Evolutionary conservation across 2,329 filamentous ascomycete species (phyloP).

Genomic region (Cytospora chrysosperma): DNA sequence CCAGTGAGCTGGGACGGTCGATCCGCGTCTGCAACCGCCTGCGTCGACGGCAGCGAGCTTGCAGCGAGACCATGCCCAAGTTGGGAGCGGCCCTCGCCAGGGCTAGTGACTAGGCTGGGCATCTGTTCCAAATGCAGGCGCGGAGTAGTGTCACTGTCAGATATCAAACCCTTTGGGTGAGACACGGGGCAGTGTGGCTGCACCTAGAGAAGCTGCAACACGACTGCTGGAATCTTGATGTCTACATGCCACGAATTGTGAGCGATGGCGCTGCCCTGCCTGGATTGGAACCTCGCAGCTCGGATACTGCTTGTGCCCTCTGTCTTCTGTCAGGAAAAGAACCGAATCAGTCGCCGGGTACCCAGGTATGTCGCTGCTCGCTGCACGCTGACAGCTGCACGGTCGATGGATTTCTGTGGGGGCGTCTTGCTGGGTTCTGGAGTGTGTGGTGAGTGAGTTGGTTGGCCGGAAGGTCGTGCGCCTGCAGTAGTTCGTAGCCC

Average conservation of each 20-base stretch:
- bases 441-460: not conserved
- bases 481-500: slow-evolving; percentile 16
- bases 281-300: not conserved
- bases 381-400: not conserved
- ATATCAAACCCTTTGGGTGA: not conserved
- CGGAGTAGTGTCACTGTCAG: not conserved
- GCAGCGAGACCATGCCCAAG: not conserved
- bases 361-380: slow-evolving; percentile 1
- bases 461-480: slow-evolving; percentile 11
- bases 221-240: not conserved
- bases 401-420: slow-evolving; percentile 2
- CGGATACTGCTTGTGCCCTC: not conserved
- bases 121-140: not conserved
- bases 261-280: not conserved
- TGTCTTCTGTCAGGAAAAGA: not conserved
- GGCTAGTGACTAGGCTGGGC: slow-evolving; percentile 8
- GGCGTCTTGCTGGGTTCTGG: not conserved
- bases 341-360: not conserved
- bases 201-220: not conserved
- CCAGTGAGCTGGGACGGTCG: slow-evolving; percentile 11
- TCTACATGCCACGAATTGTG: not conserved
- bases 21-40: slow-evolving; percentile 1
- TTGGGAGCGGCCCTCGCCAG: not conserved
- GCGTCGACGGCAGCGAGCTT: not conserved
- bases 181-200: not conserved